Base-by-base conservation (phyloP, 139 green algal species). In the Chlorella sp. region DNA sequence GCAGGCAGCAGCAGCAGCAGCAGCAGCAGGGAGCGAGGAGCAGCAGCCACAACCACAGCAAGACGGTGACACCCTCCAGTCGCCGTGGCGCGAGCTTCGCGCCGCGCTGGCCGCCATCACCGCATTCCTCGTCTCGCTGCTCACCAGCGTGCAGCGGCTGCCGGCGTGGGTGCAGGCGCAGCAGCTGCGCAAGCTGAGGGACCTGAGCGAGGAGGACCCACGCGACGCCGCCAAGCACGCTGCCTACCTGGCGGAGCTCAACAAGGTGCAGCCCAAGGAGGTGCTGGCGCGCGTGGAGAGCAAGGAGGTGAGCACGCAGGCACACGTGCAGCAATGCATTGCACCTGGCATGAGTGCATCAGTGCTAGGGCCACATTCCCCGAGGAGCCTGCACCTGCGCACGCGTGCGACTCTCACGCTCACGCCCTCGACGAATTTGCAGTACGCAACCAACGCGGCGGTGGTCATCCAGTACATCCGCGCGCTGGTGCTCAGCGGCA, bases 391-490 rank as follows among this genome's bases (percentile, higher is more conserved):
- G n/a, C n/a, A n/a, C n/a, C n/a, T n/a, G n/a, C n/a, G n/a, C n/a
- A n/a, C n/a, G n/a, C n/a, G n/a, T n/a, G n/a, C n/a, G n/a, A n/a
- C n/a, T n/a, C n/a, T n/a, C n/a, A n/a, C n/a, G n/a, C n/a, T n/a
- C n/a, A n/a, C n/a, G n/a, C n/a, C n/a, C n/a, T n/a, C n/a, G n/a
- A n/a, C n/a, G n/a, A n/a, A n/a, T n/a, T n/a, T 30, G 65, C 62
- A 69, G 20, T 84, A 81, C 35, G 79, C 78, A 0, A 70, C 78
- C 35, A 94, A 81, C 71, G 72, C 83, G 1, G 84, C 74, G 5
- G 89, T 93, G 34, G 82, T 91, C 30, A 83, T 84, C 0, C 93
- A 98, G 85, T 98, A 97, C 82, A 66, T 98, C 1, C 80, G 88
- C 14, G 93, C 93, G 5, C 80, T 98, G 27, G 88, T 95, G 17